These are phyloP conservation scores for Diddensiella transvaalensis DNA, from an alignment of 805 yeast species.

Conservation along the genomic window DNA sequence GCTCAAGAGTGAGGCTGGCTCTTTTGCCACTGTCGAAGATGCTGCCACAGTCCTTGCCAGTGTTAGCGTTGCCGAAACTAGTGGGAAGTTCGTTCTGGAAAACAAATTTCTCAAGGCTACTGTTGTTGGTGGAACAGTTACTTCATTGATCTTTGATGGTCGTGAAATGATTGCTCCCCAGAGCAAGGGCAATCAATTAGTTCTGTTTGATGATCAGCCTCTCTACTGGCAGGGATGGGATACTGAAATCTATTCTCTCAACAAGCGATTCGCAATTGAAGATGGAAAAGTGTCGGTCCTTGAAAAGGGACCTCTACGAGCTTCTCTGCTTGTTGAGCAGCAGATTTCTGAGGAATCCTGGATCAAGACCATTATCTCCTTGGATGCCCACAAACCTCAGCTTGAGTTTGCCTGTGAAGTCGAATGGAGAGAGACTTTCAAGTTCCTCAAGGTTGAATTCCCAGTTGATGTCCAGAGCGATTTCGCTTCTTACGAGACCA, in stretches of 20 bases:
- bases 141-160: constrained; percentile 51
- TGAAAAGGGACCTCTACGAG: constrained; percentile 52
- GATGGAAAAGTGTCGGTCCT: constrained; percentile 37
- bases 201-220: constrained; percentile 85
- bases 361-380: constrained; percentile 64
- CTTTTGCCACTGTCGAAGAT: background rate
- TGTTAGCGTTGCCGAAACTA: constrained; percentile 42
- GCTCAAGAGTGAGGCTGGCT: background rate
- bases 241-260: constrained; percentile 82
- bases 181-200: constrained; percentile 62
- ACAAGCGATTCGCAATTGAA: constrained; percentile 53
- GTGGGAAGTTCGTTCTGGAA: constrained; percentile 45
- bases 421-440: constrained; percentile 59
- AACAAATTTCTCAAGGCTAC: constrained; percentile 60
- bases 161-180: constrained; percentile 60
- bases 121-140: constrained; percentile 59
- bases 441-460: constrained; percentile 81
- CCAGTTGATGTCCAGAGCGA: constrained; percentile 70
- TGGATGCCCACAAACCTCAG: constrained; percentile 44
- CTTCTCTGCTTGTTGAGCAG: constrained; percentile 60
- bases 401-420: constrained; percentile 50
- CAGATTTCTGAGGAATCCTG: constrained; percentile 52
- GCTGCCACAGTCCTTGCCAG: background rate
- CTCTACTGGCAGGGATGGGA: constrained; percentile 95
- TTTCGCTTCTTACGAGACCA: constrained; percentile 74